phyloP scores from a whole-genome alignment of 208 protist genomes.

The Trypanosoma cruzi region DNA sequence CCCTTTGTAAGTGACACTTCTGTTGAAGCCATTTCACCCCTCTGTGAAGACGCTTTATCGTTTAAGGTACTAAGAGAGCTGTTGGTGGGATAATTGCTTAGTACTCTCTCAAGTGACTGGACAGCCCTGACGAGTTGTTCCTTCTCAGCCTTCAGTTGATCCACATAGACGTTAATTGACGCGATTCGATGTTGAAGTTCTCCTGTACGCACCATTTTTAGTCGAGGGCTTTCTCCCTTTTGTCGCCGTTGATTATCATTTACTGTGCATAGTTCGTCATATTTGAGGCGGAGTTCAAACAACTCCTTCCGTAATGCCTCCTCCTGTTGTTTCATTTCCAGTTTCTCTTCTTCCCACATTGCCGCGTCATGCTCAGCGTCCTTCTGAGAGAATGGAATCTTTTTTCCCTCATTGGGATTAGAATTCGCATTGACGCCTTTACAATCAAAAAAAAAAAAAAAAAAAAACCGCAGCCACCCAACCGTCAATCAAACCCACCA shows the following conservation, averaged over 20 bases:
- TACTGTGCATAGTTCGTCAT: background rate
- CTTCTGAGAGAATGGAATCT: background rate
- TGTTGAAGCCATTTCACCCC: background rate
- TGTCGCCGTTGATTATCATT: background rate
- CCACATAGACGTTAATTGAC: slow-evolving; percentile 2
- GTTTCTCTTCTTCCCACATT: slow-evolving; percentile 11
- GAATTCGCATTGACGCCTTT: background rate
- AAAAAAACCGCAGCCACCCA: background rate
- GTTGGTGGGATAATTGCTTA: background rate
- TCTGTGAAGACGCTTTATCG: too few species aligned
- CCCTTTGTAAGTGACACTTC: background rate
- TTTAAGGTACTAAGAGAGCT: too few species aligned
- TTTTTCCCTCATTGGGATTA: background rate
- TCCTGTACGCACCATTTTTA: background rate
- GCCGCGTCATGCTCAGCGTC: background rate
- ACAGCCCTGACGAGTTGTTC: slow-evolving; percentile 5
- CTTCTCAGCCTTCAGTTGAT: slow-evolving; percentile 10
- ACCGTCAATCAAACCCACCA: background rate
- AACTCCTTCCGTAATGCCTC: slow-evolving; percentile 8
- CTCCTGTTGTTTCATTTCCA: slow-evolving; percentile 5
- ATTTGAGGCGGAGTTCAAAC: background rate
- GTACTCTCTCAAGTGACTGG: slow-evolving; percentile 5
- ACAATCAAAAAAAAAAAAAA: background rate
- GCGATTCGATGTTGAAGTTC: slow-evolving; percentile 10
- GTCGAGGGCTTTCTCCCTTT: background rate